phyloP scores from a whole-genome alignment of 495 filamentous ascomycete species.

The Bombardia bombarda region DNA sequence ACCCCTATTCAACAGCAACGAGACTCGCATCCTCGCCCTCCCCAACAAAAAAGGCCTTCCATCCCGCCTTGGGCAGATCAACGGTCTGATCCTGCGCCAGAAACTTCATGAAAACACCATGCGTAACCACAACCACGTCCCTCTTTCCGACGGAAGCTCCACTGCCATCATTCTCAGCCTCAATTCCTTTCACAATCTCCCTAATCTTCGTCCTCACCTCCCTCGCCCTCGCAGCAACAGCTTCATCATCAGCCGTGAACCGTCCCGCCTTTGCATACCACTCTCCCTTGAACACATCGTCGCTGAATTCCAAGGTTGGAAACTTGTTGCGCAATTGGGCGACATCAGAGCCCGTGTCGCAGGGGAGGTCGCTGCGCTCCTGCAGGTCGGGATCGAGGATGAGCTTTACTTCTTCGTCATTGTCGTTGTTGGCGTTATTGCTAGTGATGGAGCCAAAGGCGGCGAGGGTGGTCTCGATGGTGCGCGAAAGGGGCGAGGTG shows the following conservation, averaged over 20 bases:
- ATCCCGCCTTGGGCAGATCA: slow-evolving; percentile 25
- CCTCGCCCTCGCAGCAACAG: slow-evolving; percentile 5
- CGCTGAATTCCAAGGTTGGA: slow-evolving; percentile 1
- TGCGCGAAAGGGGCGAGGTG: slow-evolving; percentile 17
- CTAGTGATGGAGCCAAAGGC: slow-evolving; percentile 3
- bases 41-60: slow-evolving; percentile 14
- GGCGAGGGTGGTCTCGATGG: slow-evolving; percentile 18
- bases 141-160: no score
- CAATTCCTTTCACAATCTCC: neutral
- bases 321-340: slow-evolving; percentile 10
- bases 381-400: slow-evolving; percentile 23
- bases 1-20: no score
- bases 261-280: slow-evolving; percentile 17
- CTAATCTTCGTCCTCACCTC: slow-evolving; percentile 9
- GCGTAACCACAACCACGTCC: slow-evolving; percentile 18
- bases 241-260: slow-evolving; percentile 12
- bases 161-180: neutral
- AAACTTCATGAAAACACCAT: slow-evolving; percentile 29
- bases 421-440: neutral
- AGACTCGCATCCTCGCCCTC: no score
- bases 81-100: slow-evolving; percentile 14
- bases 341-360: slow-evolving; percentile 27
- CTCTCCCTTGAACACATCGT: neutral
- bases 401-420: slow-evolving; percentile 1
- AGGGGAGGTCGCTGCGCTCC: slow-evolving; percentile 29